Evolutionary conservation across 164 flowering plant genomes (phyloP), one percentile per base, ranked within the genome.

Genomic region (Aristolochia fimbriata): DNA sequence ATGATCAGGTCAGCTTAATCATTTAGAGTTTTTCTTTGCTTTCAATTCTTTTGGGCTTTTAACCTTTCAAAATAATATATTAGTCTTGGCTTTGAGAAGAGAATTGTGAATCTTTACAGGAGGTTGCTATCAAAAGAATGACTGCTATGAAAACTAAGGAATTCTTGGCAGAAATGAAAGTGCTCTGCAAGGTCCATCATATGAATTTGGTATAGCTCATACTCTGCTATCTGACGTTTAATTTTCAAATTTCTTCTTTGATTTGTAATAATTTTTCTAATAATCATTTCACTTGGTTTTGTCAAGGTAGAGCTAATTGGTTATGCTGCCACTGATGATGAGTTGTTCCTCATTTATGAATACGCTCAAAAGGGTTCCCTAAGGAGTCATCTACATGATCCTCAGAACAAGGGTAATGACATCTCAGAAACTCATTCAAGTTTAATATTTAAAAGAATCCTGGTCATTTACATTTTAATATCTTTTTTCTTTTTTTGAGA

Each of bases 241-340:
- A 37, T 37, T 37, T 49, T 15, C 19, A 4, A 49, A 19, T 20
- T 12, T 14, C 4, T 37, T 37, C 22, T 63, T 53, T 50, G 53
- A 37, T 15, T 8, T 53, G 37, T 49, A 19, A 21, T 30, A 22
- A 8, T 19, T 56, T 59, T 50, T 33, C 3, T 27, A 62, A 73
- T 73, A 76, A 76, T 71, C 72, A 68, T 65, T 27, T 72, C 46
- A 25, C 68, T 78, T 80, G 15, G 71, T 61, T 74, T 75, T 86
- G 71, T 86, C 81, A 84, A 91, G 98, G 98, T 92, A 76, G 98
- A 92, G 72, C 69, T 92, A 85, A 84, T 92, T 74, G 97, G 97
- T 62, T 88, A 85, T 74, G 91, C 95, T 2, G 89, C 95, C 23
- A 83, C 76, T 52, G 75, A 73, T 62, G 91, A 85, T 53, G 96